Evolutionary conservation across 805 yeast species (phyloP).

Genomic region (Jamesozyma lodderae): DNA sequence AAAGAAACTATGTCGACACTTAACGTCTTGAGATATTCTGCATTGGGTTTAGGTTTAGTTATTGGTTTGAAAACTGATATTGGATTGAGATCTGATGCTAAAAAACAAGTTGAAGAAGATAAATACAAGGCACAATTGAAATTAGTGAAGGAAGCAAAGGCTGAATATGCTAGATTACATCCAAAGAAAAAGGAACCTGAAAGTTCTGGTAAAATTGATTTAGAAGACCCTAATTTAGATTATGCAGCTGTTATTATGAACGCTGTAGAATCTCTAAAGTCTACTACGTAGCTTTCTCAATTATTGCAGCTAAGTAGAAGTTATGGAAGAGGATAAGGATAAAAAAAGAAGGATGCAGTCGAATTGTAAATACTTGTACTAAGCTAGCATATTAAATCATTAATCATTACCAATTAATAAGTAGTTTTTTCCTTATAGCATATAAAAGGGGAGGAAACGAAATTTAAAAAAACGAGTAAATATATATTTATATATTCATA

Average conservation of each 20-base stretch:
- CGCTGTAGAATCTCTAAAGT: constrained; percentile 48
- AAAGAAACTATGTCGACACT: constrained; percentile 36
- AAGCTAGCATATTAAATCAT: background rate
- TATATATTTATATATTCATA: no score
- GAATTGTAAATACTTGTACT: background rate
- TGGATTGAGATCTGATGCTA: constrained; percentile 52
- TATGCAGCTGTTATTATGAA: constrained; percentile 60
- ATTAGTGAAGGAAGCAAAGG: constrained; percentile 81
- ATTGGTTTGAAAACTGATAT: constrained; percentile 85
- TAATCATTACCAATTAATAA: background rate
- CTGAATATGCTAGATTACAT: constrained; percentile 67
- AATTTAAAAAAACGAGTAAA: no score
- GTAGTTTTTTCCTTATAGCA: no score
- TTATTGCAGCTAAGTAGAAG: no score
- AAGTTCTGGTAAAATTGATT: constrained; percentile 47
- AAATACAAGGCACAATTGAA: constrained; percentile 59
- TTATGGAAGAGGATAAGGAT: no score
- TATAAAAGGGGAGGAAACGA: no score
- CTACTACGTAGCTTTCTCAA: no score
- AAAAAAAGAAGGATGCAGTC: background rate
- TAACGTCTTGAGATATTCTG: constrained; percentile 81
- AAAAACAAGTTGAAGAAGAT: constrained; percentile 45
- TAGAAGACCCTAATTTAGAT: constrained; percentile 88
- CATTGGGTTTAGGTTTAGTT: constrained; percentile 77
- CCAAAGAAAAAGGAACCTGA: constrained; percentile 29